Base-by-base conservation (phyloP, 148 eudicot genomes). In the Dysphania ambrosioides region DNA sequence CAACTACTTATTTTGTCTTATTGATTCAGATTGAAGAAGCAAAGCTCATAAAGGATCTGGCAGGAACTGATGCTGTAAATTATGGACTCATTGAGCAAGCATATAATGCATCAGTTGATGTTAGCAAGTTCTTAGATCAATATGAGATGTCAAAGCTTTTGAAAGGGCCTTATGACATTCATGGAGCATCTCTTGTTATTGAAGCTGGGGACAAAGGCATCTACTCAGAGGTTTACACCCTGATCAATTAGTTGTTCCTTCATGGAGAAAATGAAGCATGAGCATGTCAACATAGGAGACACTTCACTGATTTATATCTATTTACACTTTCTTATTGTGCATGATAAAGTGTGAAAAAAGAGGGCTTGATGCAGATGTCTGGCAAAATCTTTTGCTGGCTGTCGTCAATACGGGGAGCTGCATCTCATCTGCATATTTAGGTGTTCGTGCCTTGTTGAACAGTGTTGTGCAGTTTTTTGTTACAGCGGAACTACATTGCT, bases 91-190 rank as follows among this genome's bases (percentile, higher is more conserved):
- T 93, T 51, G 87, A 86, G 84, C 95, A 89, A 73, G 98, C 97
- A 40, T 89, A 91, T 72, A 72, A 77, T 58, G 79, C 91, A 40
- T 93, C 95, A 73, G 78, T 84, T 76, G 93, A 88, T 80, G 80
- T 86, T 23, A 83, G 86, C 86, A 93, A 89, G 78, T 86, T 83
- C 78, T 78, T 93, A 83, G 89, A 91, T 78, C 83, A 79, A 72
- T 93, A 93, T 78, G 91, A 93, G 83, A 87, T 93, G 86, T 91
- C 90, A 56, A 93, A 89, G 81, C 88, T 89, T 75, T 86, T 93
- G 66, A 85, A 68, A 71, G 95, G 93, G 65, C 82, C 84, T 75
- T 87, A 83, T 78, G 98, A 93, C 77, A 74, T 66, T 68, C 97
- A 93, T 82, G 98, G 98, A 80, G 97, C 98, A 36, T 88, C 91